Percentiles rank a stretch among this genome's conserved stretches.
phyloP scores from a whole-genome alignment of 345 rosid species.

The Noccaea caerulescens region DNA sequence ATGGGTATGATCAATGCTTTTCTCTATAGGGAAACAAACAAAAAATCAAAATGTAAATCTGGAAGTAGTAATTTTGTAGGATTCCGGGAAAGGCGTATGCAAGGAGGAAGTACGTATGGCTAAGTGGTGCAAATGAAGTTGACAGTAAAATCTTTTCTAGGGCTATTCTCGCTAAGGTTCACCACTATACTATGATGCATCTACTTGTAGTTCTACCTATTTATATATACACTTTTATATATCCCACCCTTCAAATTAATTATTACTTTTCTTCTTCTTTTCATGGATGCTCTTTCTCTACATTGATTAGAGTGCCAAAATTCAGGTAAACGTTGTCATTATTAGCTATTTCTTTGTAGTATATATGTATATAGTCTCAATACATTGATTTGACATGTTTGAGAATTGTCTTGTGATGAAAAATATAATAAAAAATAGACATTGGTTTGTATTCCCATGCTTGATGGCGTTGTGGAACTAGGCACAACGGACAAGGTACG shows the following conservation, averaged over 20 bases:
- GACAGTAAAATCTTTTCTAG: slow-evolving; percentile 92
- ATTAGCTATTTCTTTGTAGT: neutral
- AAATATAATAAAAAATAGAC: slow-evolving; percentile 56
- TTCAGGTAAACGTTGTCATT: slow-evolving; percentile 12
- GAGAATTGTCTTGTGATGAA: slow-evolving; percentile 16
- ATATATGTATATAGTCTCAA: neutral
- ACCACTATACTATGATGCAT: slow-evolving; percentile 14
- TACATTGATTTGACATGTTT: slow-evolving; percentile 2
- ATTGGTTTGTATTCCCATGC: slow-evolving; percentile 86
- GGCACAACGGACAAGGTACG: slow-evolving; percentile 78
- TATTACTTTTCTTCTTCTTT: neutral
- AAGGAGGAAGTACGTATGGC: slow-evolving; percentile 83
- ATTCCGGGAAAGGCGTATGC: slow-evolving; percentile 94
- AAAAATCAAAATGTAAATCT: slow-evolving; percentile 11
- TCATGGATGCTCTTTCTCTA: slow-evolving; percentile 7
- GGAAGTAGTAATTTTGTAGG: slow-evolving; percentile 49
- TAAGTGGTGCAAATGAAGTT: slow-evolving; percentile 76
- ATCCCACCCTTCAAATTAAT: neutral
- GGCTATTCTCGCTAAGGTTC: slow-evolving; percentile 96
- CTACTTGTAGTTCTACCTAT: slow-evolving; percentile 8
- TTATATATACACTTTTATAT: neutral
- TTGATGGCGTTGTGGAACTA: slow-evolving; percentile 86
- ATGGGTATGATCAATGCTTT: slow-evolving; percentile 15
- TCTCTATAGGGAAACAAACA: neutral
- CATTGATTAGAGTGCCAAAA: slow-evolving; percentile 39